Base-by-base conservation (phyloP, 2,329 filamentous ascomycete species). In the Zarea fungicola region DNA sequence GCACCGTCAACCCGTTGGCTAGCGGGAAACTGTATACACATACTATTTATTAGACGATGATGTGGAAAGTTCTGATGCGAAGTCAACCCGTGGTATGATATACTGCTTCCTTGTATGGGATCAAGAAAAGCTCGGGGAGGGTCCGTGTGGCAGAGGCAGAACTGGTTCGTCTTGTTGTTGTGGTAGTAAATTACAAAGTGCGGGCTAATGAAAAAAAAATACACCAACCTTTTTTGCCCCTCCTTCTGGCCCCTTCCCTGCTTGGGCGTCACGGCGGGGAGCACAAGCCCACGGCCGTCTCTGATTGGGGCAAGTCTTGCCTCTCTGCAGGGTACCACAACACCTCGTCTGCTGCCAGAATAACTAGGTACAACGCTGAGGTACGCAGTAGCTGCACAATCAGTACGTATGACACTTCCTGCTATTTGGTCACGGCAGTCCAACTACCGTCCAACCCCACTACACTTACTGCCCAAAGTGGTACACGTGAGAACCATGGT, bases 171-270 rank as follows among this genome's bases (percentile, higher is more conserved):
- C 19, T 47, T 51, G 42, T 51, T 51, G 44, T 39, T 47, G 49
- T 48, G 43, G 39, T 43, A 48, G 39, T 43, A 48, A 48, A 51
- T 51, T 39, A 43, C 40, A 48, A n/a, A 51, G 43, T 47, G 49
- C 42, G 43, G 49, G 49, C 43, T 43, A 42, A 21, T 21, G 43
- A 45, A 42, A 42, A 51, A 51, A 26, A 25, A 51, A 39, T 32
- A 44, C 42, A 14, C 22, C n/a, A n/a, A n/a, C n/a, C n/a, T n/a
- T n/a, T n/a, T 48, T 40, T 48, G 49, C 49, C 49, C 49, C 49
- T 51, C 49, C 37, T 50, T 41, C 46, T 32, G 19, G 47, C 40
- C 37, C 49, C 37, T 40, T 47, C 49, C 37, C 39, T 42, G 19
- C 21, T 8, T 28, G 29, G 28, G 36, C 35, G 35, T 14, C 35